Evolutionary conservation across 2,329 filamentous ascomycete species (phyloP), one percentile per base, ranked within the genome.

Genomic region (Diaporthe batatas): DNA sequence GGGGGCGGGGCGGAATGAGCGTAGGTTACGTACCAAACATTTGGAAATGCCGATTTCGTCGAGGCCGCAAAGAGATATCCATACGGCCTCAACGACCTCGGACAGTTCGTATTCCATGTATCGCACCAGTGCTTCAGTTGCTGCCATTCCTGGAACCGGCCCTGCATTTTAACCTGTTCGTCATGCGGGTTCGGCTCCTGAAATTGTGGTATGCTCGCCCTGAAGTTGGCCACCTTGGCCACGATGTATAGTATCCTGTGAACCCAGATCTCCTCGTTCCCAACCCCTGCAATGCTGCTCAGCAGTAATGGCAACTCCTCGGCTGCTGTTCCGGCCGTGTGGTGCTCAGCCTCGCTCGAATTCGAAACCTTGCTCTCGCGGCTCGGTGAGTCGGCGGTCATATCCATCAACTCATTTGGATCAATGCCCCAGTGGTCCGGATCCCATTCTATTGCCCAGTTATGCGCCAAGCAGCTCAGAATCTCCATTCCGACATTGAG

Each of bases 341-440:
- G 47, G 39, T 68, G 42, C 42, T 36, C 29, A 23, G 18, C n/a
- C 16, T 76, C 74, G 29, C 71, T 72, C n/a, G 49, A 44, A 55
- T 71, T 59, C 11, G 71, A 51, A 34, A 34, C 42, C 14, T 36
- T 51, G 2, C 64, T 64, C 36, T 64, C 62, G 59, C 70, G 51
- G 58, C 68, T 23, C 34, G 67, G 44, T n/a, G 49, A 59, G 34
- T 67, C 34, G 18, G 67, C 73, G 51, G 75, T 74, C 70, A 75
- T 74, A 64, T 72, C 77, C 75, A 69, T 68, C 64, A 68, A 36
- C 49, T 72, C 72, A 77, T 93, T 89, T 86, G 96, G 91, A 77
- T 97, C 92, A 23, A 98, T 86, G 1, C 93, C 93, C 95, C 96
- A 98, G 14, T 94, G 90, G 77, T 98, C 94, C 0, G 95, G 95